phyloP scores from a whole-genome alignment of 371 early-diverging fungal species.

The Syncephalastrum sp. region DNA sequence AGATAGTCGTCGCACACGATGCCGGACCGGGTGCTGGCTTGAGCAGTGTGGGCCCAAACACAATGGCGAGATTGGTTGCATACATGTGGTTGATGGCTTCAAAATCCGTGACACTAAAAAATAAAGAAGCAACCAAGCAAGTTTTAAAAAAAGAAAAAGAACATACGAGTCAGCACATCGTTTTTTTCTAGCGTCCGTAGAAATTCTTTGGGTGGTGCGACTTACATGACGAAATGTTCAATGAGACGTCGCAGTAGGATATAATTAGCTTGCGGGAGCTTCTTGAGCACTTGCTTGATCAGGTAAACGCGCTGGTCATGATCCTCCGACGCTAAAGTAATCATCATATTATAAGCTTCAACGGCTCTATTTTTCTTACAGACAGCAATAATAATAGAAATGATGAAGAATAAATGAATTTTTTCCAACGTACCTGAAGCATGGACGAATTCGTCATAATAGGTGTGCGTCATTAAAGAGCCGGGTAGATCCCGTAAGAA shows the following conservation, averaged over 20 bases:
- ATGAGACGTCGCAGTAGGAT: constrained; percentile 67
- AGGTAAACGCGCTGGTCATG: constrained; percentile 78
- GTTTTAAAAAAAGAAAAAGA: constrained; percentile 6
- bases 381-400: too few relatives aligned
- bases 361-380: constrained; percentile 4
- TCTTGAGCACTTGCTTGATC: constrained; percentile 72
- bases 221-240: constrained; percentile 75
- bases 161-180: background rate
- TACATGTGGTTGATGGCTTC: constrained; percentile 88
- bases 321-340: constrained; percentile 58
- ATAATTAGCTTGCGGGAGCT: constrained; percentile 71
- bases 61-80: constrained; percentile 82
- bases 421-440: constrained; percentile 64
- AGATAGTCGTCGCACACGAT: constrained; percentile 77
- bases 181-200: background rate
- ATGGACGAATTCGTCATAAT: constrained; percentile 79
- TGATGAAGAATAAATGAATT: too few relatives aligned
- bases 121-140: background rate
- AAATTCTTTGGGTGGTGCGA: background rate
- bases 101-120: constrained; percentile 71
- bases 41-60: constrained; percentile 82
- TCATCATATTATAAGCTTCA: constrained; percentile 2
- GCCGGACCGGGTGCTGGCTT: constrained; percentile 75
- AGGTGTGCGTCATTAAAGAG: constrained; percentile 81
- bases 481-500: constrained; percentile 93